Conservation (phyloP, 768 basidiomycete genomes). For the Trametes gibbosa region DNA sequence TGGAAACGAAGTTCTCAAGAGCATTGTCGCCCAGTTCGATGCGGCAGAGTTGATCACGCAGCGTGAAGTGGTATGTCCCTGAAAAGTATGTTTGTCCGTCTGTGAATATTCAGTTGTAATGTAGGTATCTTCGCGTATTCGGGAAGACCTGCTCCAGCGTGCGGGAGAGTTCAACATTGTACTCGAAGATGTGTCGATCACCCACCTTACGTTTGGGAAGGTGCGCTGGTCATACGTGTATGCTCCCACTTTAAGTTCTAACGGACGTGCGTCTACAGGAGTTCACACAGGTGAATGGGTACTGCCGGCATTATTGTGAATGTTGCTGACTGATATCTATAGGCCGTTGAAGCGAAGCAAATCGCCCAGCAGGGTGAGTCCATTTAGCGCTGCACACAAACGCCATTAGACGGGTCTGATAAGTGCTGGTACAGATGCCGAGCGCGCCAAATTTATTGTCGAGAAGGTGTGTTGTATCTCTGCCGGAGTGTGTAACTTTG, state of each 20-base stretch:
- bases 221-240: constrained; percentile 35
- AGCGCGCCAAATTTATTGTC: constrained; percentile 98
- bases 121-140: constrained; percentile 87
- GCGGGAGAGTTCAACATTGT: constrained; percentile 95
- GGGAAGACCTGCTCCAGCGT: constrained; percentile 87
- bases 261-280: constrained; percentile 48
- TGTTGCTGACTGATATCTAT: constrained; percentile 6
- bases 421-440: constrained; percentile 65
- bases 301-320: background rate
- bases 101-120: background rate
- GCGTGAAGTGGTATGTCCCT: constrained; percentile 81
- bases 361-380: constrained; percentile 95
- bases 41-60: constrained; percentile 96
- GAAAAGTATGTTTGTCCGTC: background rate
- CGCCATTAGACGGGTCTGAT: background rate
- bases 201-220: constrained; percentile 86
- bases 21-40: constrained; percentile 97
- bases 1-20: constrained; percentile 97
- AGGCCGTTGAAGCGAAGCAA: constrained; percentile 99
- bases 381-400: background rate
- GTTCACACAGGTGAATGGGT: constrained; percentile 64
- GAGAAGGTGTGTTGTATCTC: constrained; percentile 69
- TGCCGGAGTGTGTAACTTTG: background rate
- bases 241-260: background rate
- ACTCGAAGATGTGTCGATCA: constrained; percentile 97